Percentiles rank a stretch among this genome's conserved stretches.
Conservation (phyloP, 805 yeast species). For the Candida wancherniae region DNA sequence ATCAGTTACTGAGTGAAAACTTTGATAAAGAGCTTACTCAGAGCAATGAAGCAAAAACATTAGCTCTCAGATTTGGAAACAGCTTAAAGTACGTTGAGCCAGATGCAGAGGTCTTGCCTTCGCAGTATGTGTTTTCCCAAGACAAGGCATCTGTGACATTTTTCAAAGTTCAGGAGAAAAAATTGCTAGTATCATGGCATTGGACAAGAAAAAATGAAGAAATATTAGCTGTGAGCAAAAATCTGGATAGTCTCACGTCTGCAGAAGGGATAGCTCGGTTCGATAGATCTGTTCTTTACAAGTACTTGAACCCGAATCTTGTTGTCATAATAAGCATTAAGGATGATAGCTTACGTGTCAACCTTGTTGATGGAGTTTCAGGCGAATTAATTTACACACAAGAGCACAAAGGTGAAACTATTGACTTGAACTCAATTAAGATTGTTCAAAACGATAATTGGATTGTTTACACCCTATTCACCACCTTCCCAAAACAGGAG, state of each 20-base stretch:
- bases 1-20: too few species aligned
- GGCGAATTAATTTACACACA: slow-evolving; percentile 57
- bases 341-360: slow-evolving; percentile 34
- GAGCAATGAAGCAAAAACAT: slow-evolving; percentile 5
- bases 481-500: slow-evolving; percentile 44
- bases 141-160: too few species aligned
- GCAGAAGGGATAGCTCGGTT: slow-evolving; percentile 67
- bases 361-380: slow-evolving; percentile 61
- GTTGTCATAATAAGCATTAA: slow-evolving; percentile 44
- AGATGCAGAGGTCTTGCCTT: slow-evolving; percentile 1
- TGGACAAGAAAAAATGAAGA: slow-evolving; percentile 18
- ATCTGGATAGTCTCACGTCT: slow-evolving; percentile 25
- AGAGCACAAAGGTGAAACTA: slow-evolving; percentile 30
- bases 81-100: slow-evolving; percentile 4
- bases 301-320: slow-evolving; percentile 71
- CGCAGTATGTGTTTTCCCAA: slow-evolving; percentile 15
- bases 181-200: slow-evolving; percentile 27
- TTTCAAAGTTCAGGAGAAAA: slow-evolving; percentile 14
- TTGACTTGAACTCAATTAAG: slow-evolving; percentile 39
- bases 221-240: slow-evolving; percentile 20
- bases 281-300: slow-evolving; percentile 72
- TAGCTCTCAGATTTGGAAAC: slow-evolving; percentile 10
- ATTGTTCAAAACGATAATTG: slow-evolving; percentile 78
- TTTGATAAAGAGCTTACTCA: not conserved
- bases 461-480: slow-evolving; percentile 64